These are phyloP conservation scores for Chytriomyces sp. DNA, from an alignment of 192 early-diverging fungal genomes.

Conservation along the genomic window DNA sequence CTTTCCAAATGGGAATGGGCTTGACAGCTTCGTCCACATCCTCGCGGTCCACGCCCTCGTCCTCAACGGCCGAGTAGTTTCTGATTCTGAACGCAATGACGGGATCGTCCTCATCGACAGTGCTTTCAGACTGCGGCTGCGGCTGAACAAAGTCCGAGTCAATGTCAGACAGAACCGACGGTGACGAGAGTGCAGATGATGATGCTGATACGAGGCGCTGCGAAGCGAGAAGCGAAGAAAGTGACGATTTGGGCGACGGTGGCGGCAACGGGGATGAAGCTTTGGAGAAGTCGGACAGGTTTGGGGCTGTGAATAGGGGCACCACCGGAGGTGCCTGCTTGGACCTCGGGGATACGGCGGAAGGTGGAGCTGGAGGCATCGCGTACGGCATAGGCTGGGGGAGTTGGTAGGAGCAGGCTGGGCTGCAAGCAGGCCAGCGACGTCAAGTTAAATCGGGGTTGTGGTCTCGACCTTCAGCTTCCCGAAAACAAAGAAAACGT, in stretches of 20 bases:
- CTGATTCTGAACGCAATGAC: slow-evolving; percentile 17
- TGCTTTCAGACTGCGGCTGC: not conserved
- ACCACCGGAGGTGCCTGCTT: no score
- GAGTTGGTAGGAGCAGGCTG: no score
- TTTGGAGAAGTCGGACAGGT: no score
- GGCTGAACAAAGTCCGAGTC: not conserved
- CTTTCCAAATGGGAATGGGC: not conserved
- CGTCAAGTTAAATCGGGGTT: no score
- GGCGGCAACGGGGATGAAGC: no score
- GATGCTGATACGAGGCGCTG: not conserved
- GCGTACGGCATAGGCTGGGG: no score
- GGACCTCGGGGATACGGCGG: no score
- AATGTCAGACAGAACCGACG: not conserved
- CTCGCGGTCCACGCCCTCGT: not conserved
- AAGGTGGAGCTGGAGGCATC: no score
- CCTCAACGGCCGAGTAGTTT: slow-evolving; percentile 26
- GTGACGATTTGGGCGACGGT: not conserved
- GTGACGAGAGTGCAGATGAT: not conserved
- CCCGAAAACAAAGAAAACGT: no score
- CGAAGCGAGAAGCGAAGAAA: not conserved
- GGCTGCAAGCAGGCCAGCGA: no score
- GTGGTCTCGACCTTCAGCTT: no score
- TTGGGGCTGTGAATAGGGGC: no score
- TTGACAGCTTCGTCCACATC: not conserved
- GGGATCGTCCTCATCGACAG: slow-evolving; percentile 10